These are phyloP conservation scores for Iodosphaeria phyllophila DNA, from an alignment of 2,329 filamentous ascomycete species.

Conservation along the genomic window DNA sequence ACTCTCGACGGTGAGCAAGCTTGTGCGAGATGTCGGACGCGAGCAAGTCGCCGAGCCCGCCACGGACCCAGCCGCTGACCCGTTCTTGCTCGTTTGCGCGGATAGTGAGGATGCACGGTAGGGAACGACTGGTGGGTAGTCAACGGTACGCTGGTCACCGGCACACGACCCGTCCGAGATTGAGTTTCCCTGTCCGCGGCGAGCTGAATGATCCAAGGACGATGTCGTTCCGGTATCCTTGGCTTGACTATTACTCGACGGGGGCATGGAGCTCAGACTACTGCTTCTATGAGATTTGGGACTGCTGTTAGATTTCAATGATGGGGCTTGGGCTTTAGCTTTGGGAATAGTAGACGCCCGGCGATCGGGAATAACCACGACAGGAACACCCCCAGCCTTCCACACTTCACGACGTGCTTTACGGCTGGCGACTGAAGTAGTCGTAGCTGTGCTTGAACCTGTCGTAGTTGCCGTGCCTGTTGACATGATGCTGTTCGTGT, in stretches of 20 bases:
- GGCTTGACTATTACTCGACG: conserved; percentile 20
- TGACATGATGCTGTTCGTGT: no score
- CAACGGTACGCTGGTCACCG: conserved; percentile 35
- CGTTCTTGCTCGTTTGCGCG: conserved; percentile 39
- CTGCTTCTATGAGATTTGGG: conserved; percentile 31
- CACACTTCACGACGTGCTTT: conserved; percentile 38
- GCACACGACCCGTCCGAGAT: conserved; percentile 25
- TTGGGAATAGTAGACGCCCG: conserved; percentile 33
- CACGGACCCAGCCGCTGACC: conserved; percentile 11
- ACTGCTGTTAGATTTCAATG: conserved; percentile 42
- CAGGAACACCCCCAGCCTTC: conserved; percentile 41
- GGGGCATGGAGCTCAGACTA: conserved; percentile 29
- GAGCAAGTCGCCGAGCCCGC: conserved; percentile 3
- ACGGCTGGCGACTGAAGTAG: conserved; percentile 30
- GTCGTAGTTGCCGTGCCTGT: no score
- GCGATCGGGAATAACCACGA: conserved; percentile 42
- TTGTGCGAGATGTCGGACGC: conserved; percentile 8
- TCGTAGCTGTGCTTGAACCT: conserved; percentile 26
- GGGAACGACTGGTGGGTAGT: conserved; percentile 39
- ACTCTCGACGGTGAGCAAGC: conserved; percentile 39
- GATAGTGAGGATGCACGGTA: conserved; percentile 40
- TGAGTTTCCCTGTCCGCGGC: conserved; percentile 23
- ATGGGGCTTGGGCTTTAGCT: conserved; percentile 28
- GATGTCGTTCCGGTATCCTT: conserved; percentile 24
- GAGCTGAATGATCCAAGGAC: conserved; percentile 21